Base-by-base conservation (phyloP, 2,329 filamentous ascomycete species). In the Trichophyton equinum region DNA sequence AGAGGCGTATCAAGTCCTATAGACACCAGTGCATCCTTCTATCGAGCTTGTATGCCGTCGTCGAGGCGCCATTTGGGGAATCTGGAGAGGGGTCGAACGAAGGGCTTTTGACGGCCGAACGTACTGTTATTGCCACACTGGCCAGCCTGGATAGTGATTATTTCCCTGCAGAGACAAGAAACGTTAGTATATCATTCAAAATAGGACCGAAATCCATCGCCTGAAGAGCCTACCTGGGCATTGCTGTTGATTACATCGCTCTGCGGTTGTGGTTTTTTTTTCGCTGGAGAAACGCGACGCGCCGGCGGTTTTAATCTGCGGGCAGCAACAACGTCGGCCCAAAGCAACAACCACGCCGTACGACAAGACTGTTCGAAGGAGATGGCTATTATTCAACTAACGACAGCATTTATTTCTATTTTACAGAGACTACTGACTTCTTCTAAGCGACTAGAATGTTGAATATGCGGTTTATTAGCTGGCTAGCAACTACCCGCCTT, bases 91-190 rank as follows among this genome's bases (percentile, higher is more conserved):
- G 22, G 22, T 2, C 6, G 27, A 38, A 11, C 36, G n/a, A 7
- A 6, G n/a, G 40, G n/a, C 6, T 7, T 44, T n/a, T 8, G 30
- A 44, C 3, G 36, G 33, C 62, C 64, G 65, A 64, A 88, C 89
- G 81, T 74, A 96, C 91, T 92, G 84, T 91, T 96, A 79, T 97
- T 97, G 83, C 92, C 94, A 82, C 94, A 97, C 78, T 97, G 94
- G 82, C 94, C 94, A 66, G 95, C 92, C 78, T 99, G 94, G 70
- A 99, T 88, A 64, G 95, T 99, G 76, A 99, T 99, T 71, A 99
- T 99, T 83, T 99, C 94, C 77, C 94, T 96, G 64, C 73, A 68
- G 5, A 76, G 51, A 30, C 27, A 72, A 3, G 11, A 44, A 44
- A 36, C 1, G 15, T 55, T 27, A 55, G 51, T 55, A 55, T 55